Evolutionary conservation across 1,284 basidiomycete species (phyloP).

Genomic region (Cutaneotrichosporon sp.): DNA sequence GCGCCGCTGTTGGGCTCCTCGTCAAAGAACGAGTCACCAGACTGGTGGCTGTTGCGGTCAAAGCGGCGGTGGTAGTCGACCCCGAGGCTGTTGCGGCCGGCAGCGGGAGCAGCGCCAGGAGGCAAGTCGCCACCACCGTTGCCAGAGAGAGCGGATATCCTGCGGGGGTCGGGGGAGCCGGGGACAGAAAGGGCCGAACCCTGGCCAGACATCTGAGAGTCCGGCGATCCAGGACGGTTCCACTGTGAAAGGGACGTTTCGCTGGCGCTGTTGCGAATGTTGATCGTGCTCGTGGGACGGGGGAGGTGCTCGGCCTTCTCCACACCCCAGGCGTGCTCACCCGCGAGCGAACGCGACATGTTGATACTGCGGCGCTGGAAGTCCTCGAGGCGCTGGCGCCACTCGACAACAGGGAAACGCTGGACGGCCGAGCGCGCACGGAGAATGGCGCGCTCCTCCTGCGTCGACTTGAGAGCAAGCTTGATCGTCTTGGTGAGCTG

Average conservation of each 20-base stretch:
- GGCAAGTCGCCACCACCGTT: conserved; percentile 14
- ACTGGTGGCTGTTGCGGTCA: conserved; percentile 34
- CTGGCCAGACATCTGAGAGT: conserved; percentile 31
- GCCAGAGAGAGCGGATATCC: neutral
- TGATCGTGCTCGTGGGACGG: neutral
- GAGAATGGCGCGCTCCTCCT: conserved; percentile 82
- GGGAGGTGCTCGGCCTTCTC: conserved; percentile 31
- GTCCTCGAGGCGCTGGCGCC: conserved; percentile 90
- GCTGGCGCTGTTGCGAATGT: conserved; percentile 19
- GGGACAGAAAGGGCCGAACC: conserved; percentile 29
- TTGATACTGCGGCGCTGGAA: conserved; percentile 80
- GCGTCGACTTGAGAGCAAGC: conserved; percentile 79
- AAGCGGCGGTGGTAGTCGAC: conserved; percentile 44
- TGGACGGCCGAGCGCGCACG: conserved; percentile 86
- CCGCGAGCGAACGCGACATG: conserved; percentile 63
- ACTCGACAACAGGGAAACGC: conserved; percentile 92
- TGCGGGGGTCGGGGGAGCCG: conserved; percentile 23
- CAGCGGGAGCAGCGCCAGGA: conserved; percentile 5
- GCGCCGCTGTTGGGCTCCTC: conserved; percentile 42
- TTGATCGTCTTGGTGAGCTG: conserved; percentile 90
- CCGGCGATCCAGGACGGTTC: conserved; percentile 36
- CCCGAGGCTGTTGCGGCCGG: neutral
- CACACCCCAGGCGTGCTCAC: conserved; percentile 63
- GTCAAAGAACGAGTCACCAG: conserved; percentile 47
- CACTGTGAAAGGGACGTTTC: conserved; percentile 49